Evolutionary conservation across 1,284 basidiomycete genomes (phyloP).

Genomic region (Ustilago vetiveriae): DNA sequence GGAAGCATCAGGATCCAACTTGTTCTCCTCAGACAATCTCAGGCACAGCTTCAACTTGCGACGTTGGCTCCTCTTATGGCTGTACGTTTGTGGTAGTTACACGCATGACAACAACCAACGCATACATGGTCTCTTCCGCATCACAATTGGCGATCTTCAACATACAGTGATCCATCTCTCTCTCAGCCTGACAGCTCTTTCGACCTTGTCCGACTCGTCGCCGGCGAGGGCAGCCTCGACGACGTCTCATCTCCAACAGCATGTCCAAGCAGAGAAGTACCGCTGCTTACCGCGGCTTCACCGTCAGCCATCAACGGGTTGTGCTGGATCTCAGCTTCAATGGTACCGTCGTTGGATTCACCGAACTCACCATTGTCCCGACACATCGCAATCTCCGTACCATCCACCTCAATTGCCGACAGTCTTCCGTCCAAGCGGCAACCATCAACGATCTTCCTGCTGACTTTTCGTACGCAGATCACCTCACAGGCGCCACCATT

Average conservation of each 20-base stretch:
- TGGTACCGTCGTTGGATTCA: slow-evolving; percentile 72
- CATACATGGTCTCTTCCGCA: slow-evolving; percentile 8
- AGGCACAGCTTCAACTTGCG: background rate
- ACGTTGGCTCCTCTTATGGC: background rate
- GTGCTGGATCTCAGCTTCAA: slow-evolving; percentile 87
- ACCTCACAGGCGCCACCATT: slow-evolving; percentile 77
- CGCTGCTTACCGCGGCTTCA: slow-evolving; percentile 58
- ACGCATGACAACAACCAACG: background rate
- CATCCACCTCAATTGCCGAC: slow-evolving; percentile 83
- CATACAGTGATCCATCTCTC: too few species aligned
- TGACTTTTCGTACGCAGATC: slow-evolving; percentile 80
- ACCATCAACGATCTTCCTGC: slow-evolving; percentile 71
- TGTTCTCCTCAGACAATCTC: background rate
- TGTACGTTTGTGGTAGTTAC: background rate
- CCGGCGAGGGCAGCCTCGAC: background rate
- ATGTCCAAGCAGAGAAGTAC: slow-evolving; percentile 44
- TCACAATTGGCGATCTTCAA: background rate
- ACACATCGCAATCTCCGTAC: slow-evolving; percentile 79
- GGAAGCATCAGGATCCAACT: background rate
- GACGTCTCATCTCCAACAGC: background rate
- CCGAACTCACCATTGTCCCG: slow-evolving; percentile 86
- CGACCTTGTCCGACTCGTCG: background rate
- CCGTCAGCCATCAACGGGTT: slow-evolving; percentile 80
- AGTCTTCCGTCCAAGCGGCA: slow-evolving; percentile 81
- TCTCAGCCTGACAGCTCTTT: too few species aligned